Percentiles rank a stretch among this genome's conserved stretches.
Evolutionary conservation across 1,284 basidiomycete genomes (phyloP).

Genomic region (Sparassis latifolia): DNA sequence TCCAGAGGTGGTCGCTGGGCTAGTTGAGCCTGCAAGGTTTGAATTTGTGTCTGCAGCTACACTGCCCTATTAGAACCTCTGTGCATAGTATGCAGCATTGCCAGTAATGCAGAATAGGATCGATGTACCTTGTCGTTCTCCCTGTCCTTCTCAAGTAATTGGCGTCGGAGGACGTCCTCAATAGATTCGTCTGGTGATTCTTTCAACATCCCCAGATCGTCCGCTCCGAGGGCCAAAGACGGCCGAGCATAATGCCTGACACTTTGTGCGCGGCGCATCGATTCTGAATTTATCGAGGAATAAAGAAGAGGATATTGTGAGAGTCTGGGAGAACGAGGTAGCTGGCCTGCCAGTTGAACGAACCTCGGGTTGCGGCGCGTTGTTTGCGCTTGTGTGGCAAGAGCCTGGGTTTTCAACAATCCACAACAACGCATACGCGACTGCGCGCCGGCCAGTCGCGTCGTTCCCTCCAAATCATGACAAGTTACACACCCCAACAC

Average conservation of each 20-base stretch:
- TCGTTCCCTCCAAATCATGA: too few species aligned
- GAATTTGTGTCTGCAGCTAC: slow-evolving; percentile 51
- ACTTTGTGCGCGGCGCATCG: slow-evolving; percentile 27
- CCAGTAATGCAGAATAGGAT: not conserved
- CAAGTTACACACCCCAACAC: too few species aligned
- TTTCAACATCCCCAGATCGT: slow-evolving; percentile 55
- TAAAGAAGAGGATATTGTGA: not conserved
- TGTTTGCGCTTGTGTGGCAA: slow-evolving; percentile 2
- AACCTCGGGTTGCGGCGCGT: not conserved
- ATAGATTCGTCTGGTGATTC: slow-evolving; percentile 49
- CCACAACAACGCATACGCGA: not conserved
- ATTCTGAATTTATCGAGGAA: not conserved
- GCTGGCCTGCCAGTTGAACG: not conserved
- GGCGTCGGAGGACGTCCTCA: slow-evolving; percentile 55
- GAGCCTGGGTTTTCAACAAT: slow-evolving; percentile 1
- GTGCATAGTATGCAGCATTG: not conserved
- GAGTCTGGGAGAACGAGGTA: not conserved
- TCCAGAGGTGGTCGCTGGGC: slow-evolving; percentile 59
- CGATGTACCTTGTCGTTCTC: slow-evolving; percentile 58
- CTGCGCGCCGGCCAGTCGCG: too few species aligned
- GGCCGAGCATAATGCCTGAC: slow-evolving; percentile 45
- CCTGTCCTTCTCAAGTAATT: slow-evolving; percentile 62
- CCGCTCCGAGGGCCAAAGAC: slow-evolving; percentile 36
- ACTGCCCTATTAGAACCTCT: not conserved
- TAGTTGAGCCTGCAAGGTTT: slow-evolving; percentile 56